Base-by-base conservation (phyloP, 805 yeast species). In the Metschnikowia peoriensis region DNA sequence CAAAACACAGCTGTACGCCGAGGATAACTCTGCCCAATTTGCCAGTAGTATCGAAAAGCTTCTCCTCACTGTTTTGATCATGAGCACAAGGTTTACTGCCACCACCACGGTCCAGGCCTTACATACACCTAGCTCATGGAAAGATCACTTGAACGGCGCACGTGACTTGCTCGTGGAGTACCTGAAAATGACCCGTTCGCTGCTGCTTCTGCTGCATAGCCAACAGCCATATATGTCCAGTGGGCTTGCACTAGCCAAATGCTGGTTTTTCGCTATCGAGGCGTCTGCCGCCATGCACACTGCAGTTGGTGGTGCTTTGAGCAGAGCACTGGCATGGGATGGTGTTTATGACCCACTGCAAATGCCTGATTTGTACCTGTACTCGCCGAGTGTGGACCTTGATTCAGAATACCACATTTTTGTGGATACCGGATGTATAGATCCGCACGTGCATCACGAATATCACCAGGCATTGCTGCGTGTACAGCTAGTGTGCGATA, bases 371-470 rank as follows among this genome's bases (percentile, higher is more conserved):
- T 12, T 41, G 16, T 55, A 41, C 44, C 29, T 32, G 42, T 15
- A 28, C 11, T 39, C 41, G 11, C 57, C 56, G 2, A 16, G 32
- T 27, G 38, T 49, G 12, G 45, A 51, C 10, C 42, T 50, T 27
- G 54, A 51, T 27, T 28, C 39, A n/a, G 57, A 48, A 28, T 53
- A 46, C 37, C 57, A 53, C 46, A 57, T 67, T 12, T 68, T 65
- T 51, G 49, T 57, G 3, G 74, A 68, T 42, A 71, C 75, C 0
- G 77, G 75, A 4, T 63, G 65, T 49, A 68, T 67, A 34, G 60
- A 59, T 43, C 58, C 51, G 15, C 57, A 54, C 12, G 42, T 49
- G 27, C 68, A 67, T 49, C 66, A 67, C 1, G 69, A 59, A 28
- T 72, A 68, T 55, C 68, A 70, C 51, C 69, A 66, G 28, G 69